Evolutionary conservation across 345 rosid genomes (phyloP).

Genomic region (Brassica incana): DNA sequence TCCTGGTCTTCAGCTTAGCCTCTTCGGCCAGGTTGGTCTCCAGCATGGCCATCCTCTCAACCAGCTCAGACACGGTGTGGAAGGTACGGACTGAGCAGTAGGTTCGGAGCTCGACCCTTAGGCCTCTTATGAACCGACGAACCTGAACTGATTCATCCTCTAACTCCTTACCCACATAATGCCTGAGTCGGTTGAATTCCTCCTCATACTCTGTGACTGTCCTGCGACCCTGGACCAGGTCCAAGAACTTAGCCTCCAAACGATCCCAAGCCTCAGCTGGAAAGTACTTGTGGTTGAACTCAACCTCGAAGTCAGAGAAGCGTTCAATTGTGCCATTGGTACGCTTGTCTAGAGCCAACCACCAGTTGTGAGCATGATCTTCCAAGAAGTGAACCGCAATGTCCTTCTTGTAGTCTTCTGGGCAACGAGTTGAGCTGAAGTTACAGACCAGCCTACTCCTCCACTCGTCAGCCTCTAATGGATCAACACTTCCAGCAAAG

Average conservation of each 20-base stretch:
- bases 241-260: not conserved
- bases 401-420: not conserved
- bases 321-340: not conserved
- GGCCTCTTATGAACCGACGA: not conserved
- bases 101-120: not conserved
- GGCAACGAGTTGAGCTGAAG: not conserved
- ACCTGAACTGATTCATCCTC: not conserved
- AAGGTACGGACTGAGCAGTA: not conserved
- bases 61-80: not conserved
- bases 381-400: not conserved
- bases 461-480: not conserved
- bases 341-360: not conserved
- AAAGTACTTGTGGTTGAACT: not conserved
- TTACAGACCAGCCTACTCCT: not conserved
- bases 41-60: not conserved
- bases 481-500: not conserved
- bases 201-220: not conserved
- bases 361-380: not conserved
- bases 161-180: not conserved
- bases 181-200: not conserved
- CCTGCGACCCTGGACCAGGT: not conserved
- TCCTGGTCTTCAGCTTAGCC: not conserved
- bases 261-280: not conserved
- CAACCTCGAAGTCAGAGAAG: not conserved
- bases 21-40: not conserved